Base-by-base conservation (phyloP, 2,329 filamentous ascomycete species). In the Pseudomassariella vexata region DNA sequence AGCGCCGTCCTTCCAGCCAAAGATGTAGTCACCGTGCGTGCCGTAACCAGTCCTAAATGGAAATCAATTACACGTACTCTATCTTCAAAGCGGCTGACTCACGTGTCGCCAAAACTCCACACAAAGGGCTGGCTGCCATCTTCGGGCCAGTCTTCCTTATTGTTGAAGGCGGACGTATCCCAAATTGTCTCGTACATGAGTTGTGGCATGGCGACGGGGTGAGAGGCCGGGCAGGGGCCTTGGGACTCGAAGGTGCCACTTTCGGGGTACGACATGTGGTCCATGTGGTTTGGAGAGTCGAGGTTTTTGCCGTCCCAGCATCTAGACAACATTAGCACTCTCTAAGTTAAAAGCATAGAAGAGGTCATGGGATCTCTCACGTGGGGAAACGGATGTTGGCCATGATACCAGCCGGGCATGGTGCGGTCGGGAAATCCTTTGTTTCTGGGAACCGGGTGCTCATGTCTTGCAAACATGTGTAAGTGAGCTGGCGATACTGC, bases 331-430 rank as follows among this genome's bases (percentile, higher is more conserved):
- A 24, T 38, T 30, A 41, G 30, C 26, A 22, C 29, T 10, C n/a
- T n/a, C n/a, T n/a, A n/a, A 5, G 5, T 5, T 61, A 62, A 45
- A 66, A 76, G 53, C 50, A 79, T 75, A 38, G 19, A 18, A 11
- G 22, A 24, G 15, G 25, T 11, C 6, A 76, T 70, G 46, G 67
- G 69, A 23, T 77, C 62, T 26, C 79, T 73, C 9, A 72, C 65
- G 59, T 60, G 2, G 62, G 63, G 41, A 66, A 67, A 4, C 57
- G 59, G 17, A 66, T 52, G 17, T 62, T 66, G 5, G 60, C 60
- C 40, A 63, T 59, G 35, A 65, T 65, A 4, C 62, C 62, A 17
- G 56, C 59, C 24, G 55, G 53, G 40, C 63, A 66, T 8, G 57
- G 49, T 15, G 44, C 48, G 12, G 45, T 48, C 3, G 61, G 63